phyloP scores from a whole-genome alignment of 495 filamentous ascomycete species.

The Penicillium taxi region DNA sequence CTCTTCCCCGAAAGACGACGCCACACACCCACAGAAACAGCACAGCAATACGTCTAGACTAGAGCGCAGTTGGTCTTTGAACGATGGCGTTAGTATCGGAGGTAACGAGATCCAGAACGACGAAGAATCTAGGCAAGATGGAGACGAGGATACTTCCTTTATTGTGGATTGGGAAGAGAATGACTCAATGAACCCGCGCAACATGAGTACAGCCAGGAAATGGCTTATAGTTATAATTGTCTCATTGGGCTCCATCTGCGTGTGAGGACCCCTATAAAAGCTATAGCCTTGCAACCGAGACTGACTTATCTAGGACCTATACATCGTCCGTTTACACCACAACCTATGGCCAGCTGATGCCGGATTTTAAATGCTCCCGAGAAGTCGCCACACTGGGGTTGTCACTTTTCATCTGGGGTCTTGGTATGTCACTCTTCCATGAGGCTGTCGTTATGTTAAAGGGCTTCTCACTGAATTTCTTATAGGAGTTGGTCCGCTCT shows the following conservation, averaged over 20 bases:
- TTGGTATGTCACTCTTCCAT: conserved; percentile 31
- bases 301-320: conserved; percentile 56
- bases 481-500: conserved; percentile 60
- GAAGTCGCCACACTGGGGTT: conserved; percentile 72
- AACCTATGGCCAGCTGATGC: conserved; percentile 73
- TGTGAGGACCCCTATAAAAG: conserved; percentile 50
- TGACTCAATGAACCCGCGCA: conserved; percentile 67
- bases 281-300: neutral
- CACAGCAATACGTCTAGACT: conserved; percentile 19
- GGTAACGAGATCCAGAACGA: conserved; percentile 23
- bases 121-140: conserved; percentile 12
- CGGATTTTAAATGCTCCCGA: conserved; percentile 62
- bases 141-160: conserved; percentile 30
- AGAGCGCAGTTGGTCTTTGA: conserved; percentile 48
- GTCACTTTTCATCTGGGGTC: conserved; percentile 70
- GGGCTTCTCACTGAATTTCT: too few relatives aligned
- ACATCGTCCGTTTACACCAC: conserved; percentile 83
- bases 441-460: conserved; percentile 1
- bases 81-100: conserved; percentile 50
- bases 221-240: conserved; percentile 76
- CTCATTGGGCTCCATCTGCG: conserved; percentile 65
- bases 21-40: conserved; percentile 16
- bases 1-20: conserved; percentile 5
- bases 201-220: conserved; percentile 55
- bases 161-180: conserved; percentile 65